Evolutionary conservation across 75 land plant species (phyloP), one percentile per base, ranked within the genome.

Genomic region (Pinus albicaulis): DNA sequence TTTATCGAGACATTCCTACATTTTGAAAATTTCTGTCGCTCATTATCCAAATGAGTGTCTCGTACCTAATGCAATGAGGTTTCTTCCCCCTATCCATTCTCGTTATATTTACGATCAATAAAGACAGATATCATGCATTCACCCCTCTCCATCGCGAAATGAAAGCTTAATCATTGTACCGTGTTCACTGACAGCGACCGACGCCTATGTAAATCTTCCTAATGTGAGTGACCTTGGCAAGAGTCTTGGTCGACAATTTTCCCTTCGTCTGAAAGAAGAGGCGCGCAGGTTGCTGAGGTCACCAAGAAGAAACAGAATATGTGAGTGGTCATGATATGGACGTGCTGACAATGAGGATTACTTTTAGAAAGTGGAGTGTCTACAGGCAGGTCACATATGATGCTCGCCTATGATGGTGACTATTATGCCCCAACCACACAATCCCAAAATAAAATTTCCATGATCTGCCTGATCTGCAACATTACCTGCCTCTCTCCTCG

Each of bases 171-270:
- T 44, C 16, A 41, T 24, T 58, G 1, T 52, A 72, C 24, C 48
- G 64, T 76, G 4, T 90, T 89, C 82, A n/a, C n/a, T n/a, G n/a
- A 90, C 89, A 17, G 78, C 87, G 57, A 85, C 83, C 55, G 87
- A 90, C 66, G 73, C 89, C 13, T 89, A 89, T 55, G 92, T n/a
- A 83, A 15, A 66, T 72, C 7, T 89, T 87, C 74, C 88, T 84
- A 2, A 88, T 88, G 41, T 74, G 90, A 20, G 41, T 71, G 48
- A 73, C 69, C 1, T 91, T n/a, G n/a, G 90, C 76, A n/a, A 52
- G 65, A 8, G 89, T n/a, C 81, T 1, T 80, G 75, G 8, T 66
- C 74, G n/a, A 88, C 66, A 12, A 78, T 75, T 1, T 93, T 82
- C 65, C 95, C 96, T 0, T 57, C 53, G 89, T 78, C n/a, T 56